Evolutionary conservation across 2,329 filamentous ascomycete genomes (phyloP).

Genomic region (Fusarium chlamydosporum): DNA sequence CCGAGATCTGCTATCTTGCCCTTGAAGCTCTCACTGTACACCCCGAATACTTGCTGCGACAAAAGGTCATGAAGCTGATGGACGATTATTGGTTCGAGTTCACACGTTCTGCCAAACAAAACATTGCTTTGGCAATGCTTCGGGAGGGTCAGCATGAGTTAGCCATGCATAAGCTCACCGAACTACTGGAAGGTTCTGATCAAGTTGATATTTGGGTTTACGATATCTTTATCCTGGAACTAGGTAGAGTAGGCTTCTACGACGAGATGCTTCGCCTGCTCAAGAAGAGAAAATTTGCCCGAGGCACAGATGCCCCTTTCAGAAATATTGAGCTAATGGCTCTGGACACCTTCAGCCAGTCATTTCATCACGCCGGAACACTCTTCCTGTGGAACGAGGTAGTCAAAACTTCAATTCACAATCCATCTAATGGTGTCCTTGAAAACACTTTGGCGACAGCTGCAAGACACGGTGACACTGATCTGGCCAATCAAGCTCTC

Average conservation of each 20-base stretch:
- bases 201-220: conserved; percentile 79
- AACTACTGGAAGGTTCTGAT: conserved; percentile 71
- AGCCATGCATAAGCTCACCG: conserved; percentile 78
- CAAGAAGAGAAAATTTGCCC: conserved; percentile 63
- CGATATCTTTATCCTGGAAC: conserved; percentile 80
- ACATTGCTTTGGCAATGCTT: conserved; percentile 79
- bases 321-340: conserved; percentile 76
- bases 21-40: conserved; percentile 83
- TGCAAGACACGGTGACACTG: conserved; percentile 75
- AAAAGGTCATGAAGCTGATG: conserved; percentile 80
- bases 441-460: conserved; percentile 80
- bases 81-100: conserved; percentile 73
- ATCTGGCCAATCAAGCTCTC: conserved; percentile 79
- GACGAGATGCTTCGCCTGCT: conserved; percentile 82
- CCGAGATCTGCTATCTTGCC: conserved; percentile 77
- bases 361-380: conserved; percentile 74
- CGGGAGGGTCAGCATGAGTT: conserved; percentile 87
- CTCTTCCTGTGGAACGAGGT: conserved; percentile 78
- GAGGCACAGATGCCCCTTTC: conserved; percentile 57
- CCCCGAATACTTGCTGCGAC: conserved; percentile 84
- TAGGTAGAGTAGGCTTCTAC: conserved; percentile 79
- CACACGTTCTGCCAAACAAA: conserved; percentile 72
- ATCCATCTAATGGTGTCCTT: conserved; percentile 71
- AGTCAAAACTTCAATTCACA: conserved; percentile 63
- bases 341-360: conserved; percentile 79